Conservation (phyloP, 768 basidiomycete genomes). For the Basidioascus undulatus region DNA sequence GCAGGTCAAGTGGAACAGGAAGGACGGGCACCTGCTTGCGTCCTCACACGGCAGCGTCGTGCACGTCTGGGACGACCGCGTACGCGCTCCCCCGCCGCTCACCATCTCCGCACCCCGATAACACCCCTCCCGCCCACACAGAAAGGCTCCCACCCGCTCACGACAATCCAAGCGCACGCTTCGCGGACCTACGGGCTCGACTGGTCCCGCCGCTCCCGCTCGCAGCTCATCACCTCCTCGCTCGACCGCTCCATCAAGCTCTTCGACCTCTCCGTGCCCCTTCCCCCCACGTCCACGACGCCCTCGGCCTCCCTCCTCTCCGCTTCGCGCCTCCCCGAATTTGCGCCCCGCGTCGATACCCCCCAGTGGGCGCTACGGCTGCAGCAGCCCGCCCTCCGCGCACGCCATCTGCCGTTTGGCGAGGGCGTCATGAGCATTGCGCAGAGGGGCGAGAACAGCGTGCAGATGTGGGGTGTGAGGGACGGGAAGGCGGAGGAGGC, state of each 20-base stretch:
- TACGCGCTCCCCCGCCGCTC: slow-evolving; percentile 18
- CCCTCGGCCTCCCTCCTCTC: no score
- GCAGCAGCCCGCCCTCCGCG: slow-evolving; percentile 22
- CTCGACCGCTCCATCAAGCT: slow-evolving; percentile 81
- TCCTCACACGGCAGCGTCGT: slow-evolving; percentile 72
- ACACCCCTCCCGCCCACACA: slow-evolving; percentile 16
- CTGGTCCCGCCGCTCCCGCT: slow-evolving; percentile 53
- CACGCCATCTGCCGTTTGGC: slow-evolving; percentile 76
- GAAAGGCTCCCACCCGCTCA: slow-evolving; percentile 70
- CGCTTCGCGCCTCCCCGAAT: no score
- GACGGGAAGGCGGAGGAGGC: slow-evolving; percentile 9
- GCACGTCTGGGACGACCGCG: slow-evolving; percentile 81
- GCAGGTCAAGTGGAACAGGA: slow-evolving; percentile 91
- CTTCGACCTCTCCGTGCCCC: slow-evolving; percentile 9
- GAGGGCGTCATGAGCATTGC: slow-evolving; percentile 43
- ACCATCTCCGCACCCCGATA: not conserved
- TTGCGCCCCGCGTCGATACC: no score
- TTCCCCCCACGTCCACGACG: slow-evolving; percentile 14
- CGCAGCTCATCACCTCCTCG: slow-evolving; percentile 79
- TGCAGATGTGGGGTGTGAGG: slow-evolving; percentile 47
- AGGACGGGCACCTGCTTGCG: slow-evolving; percentile 63
- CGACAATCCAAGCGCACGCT: slow-evolving; percentile 52
- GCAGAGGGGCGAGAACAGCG: slow-evolving; percentile 56
- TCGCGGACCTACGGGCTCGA: slow-evolving; percentile 94
- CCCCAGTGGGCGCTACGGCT: not conserved